Base-by-base conservation (phyloP, 805 yeast genomes). In the Zygotorulaspora chibaensis region DNA sequence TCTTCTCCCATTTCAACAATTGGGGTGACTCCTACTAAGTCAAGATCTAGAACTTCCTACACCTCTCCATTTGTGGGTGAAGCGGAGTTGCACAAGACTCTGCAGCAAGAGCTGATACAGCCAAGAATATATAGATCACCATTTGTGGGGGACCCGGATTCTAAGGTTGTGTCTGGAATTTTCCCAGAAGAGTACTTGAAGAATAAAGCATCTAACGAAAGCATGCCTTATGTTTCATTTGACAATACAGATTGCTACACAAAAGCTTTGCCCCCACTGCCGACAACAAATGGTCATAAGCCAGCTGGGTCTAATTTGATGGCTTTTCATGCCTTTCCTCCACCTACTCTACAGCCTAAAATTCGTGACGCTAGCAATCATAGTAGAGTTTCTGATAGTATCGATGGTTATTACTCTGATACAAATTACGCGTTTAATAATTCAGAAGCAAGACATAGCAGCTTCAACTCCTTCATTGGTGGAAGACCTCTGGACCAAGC, bases 361-460 rank as follows among this genome's bases (percentile, higher is more conserved):
- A 20, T 54, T 17, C 55, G 66, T 25, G 48, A 55, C 26, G 31
- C 51, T 12, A 62, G 62, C 39, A 55, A 53, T 15, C 45, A 53
- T n/a, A 53, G 64, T 20, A 53, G 49, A 28, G 35, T 54, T 17
- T 64, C 67, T 0, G 68, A 59, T 40, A 56, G 62, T 34, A 48
- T 63, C 1, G 66, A 59, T 25, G 62, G 67, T 29, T 54, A 53
- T 25, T 64, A 64, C 45, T 61, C 68, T 8, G 65, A 61, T 42
- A 55, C 66, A 11, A 62, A 61, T 45, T 64, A 64, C 42, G 61
- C 67, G 1, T 63, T 64, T 43, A 64, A 63, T 44, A 62, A 62
- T 25, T 58, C 60, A 7, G 53, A 51, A 20, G 55, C 60, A 2
- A 53, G 66, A 38, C 65, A 62, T 18, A 58, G 63, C 16, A 64